A percentile compares a stretch with the other conserved stretches of the same genome.
These are phyloP conservation scores for Termitomyces sp. DNA, from an alignment of 768 basidiomycete genomes.

Conservation along the genomic window DNA sequence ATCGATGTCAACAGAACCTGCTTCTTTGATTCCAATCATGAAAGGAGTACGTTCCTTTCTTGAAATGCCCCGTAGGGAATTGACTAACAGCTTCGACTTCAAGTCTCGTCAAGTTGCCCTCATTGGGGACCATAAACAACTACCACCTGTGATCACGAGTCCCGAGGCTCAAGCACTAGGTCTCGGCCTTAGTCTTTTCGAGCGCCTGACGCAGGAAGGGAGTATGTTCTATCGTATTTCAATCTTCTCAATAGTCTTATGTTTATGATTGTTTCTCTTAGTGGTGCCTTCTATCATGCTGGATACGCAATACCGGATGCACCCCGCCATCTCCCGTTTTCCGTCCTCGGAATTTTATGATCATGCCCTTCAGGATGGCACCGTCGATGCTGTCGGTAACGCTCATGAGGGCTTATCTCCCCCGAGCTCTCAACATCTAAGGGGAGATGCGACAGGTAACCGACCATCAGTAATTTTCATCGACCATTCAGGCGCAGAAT, in stretches of 20 bases:
- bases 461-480: constrained; percentile 74
- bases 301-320: constrained; percentile 96
- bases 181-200: constrained; percentile 81
- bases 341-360: constrained; percentile 85
- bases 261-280: constrained; percentile 23
- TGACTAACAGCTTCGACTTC: constrained; percentile 11
- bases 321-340: constrained; percentile 85
- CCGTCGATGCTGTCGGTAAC: constrained; percentile 51
- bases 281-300: constrained; percentile 90
- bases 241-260: neutral
- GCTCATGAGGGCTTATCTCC: constrained; percentile 53
- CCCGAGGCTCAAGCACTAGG: constrained; percentile 71
- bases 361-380: constrained; percentile 68
- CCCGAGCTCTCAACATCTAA: constrained; percentile 56
- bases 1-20: constrained; percentile 94
- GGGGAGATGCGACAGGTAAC: constrained; percentile 33
- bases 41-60: constrained; percentile 63
- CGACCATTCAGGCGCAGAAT: constrained; percentile 73
- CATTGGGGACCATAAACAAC: constrained; percentile 96
- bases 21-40: constrained; percentile 88
- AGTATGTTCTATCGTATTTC: constrained; percentile 42
- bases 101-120: constrained; percentile 82
- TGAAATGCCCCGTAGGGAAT: neutral
- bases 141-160: constrained; percentile 85
- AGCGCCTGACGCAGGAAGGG: constrained; percentile 80